Evolutionary conservation across 2,329 filamentous ascomycete species (phyloP).

Genomic region (Colletotrichum somersetense): DNA sequence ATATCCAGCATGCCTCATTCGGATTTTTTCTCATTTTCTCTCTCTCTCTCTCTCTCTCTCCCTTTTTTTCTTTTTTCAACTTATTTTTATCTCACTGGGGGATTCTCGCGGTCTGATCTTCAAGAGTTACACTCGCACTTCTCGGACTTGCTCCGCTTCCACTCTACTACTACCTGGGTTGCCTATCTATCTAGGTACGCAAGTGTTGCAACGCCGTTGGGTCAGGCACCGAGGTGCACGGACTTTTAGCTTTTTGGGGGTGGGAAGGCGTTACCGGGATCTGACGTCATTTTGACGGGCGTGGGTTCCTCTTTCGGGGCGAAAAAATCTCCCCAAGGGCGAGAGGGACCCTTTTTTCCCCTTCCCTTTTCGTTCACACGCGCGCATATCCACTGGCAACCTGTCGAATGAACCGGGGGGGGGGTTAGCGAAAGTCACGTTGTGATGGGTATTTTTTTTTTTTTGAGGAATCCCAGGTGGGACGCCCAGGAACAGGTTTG

Average conservation of each 20-base stretch:
- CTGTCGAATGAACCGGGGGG: slow-evolving; percentile 18
- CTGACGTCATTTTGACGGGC: slow-evolving; percentile 12
- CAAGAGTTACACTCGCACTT: background rate
- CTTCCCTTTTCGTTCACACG: background rate
- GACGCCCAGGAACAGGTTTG: slow-evolving; percentile 4
- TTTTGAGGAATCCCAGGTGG: background rate
- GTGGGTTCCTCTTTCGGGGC: slow-evolving; percentile 1
- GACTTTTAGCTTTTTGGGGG: background rate
- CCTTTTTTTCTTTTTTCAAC: background rate
- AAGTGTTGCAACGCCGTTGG: background rate
- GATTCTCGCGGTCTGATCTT: slow-evolving; percentile 1
- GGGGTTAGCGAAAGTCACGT: background rate
- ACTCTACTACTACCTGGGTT: too few relatives aligned
- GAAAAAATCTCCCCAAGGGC: background rate
- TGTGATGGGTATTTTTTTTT: too few relatives aligned
- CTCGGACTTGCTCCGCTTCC: background rate
- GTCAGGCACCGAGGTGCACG: slow-evolving; percentile 13
- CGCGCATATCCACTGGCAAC: slow-evolving; percentile 26
- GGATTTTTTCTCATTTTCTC: background rate
- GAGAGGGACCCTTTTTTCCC: background rate
- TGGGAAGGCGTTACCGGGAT: background rate
- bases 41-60: too few relatives aligned
- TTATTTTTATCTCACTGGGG: background rate
- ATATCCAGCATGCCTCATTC: slow-evolving; percentile 8
- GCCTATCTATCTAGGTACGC: too few relatives aligned